A percentile compares a stretch with the other conserved stretches of the same genome.
Conservation (phyloP, 768 basidiomycete genomes). For the Amanita subjunquillea region DNA sequence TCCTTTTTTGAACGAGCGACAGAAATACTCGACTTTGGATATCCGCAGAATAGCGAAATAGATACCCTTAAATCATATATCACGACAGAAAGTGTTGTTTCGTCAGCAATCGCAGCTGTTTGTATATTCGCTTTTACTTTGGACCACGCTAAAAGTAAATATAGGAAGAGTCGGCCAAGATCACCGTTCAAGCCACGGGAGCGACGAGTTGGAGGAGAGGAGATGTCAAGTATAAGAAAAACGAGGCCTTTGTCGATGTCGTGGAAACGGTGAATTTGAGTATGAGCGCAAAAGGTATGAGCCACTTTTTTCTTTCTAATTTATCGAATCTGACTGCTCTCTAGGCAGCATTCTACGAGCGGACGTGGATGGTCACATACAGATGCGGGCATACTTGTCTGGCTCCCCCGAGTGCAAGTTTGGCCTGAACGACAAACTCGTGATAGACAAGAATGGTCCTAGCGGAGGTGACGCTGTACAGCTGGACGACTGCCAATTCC, state of each 20-base stretch:
- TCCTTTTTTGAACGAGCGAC: slow-evolving; percentile 1
- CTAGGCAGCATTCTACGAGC: slow-evolving; percentile 84
- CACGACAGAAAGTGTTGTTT: slow-evolving; percentile 93
- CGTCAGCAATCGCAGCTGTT: slow-evolving; percentile 75
- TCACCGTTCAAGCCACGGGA: slow-evolving; percentile 95
- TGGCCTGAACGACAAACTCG: slow-evolving; percentile 95
- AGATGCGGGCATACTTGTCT: slow-evolving; percentile 95
- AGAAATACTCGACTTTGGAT: slow-evolving; percentile 98
- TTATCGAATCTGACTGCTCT: not conserved
- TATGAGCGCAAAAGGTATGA: slow-evolving; percentile 91
- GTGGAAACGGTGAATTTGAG: slow-evolving; percentile 93
- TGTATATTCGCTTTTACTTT: slow-evolving; percentile 12
- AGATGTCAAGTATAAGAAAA: slow-evolving; percentile 99
- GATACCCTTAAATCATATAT: slow-evolving; percentile 98
- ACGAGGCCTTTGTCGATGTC: slow-evolving; percentile 99
- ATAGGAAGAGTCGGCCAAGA: slow-evolving; percentile 95
- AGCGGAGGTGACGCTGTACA: slow-evolving; percentile 77
- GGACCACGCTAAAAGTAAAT: slow-evolving; percentile 3
- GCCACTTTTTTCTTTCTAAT: not conserved
- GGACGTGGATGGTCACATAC: slow-evolving; percentile 95
- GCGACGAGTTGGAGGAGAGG: slow-evolving; percentile 91
- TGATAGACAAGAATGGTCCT: slow-evolving; percentile 78
- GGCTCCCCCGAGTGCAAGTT: slow-evolving; percentile 99
- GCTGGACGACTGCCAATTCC: slow-evolving; percentile 96
- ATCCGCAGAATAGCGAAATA: slow-evolving; percentile 97